A percentile compares a stretch with the other conserved stretches of the same genome.
These are phyloP conservation scores for Cornus suecica DNA, from an alignment of 148 eudicot species.

Conservation along the genomic window DNA sequence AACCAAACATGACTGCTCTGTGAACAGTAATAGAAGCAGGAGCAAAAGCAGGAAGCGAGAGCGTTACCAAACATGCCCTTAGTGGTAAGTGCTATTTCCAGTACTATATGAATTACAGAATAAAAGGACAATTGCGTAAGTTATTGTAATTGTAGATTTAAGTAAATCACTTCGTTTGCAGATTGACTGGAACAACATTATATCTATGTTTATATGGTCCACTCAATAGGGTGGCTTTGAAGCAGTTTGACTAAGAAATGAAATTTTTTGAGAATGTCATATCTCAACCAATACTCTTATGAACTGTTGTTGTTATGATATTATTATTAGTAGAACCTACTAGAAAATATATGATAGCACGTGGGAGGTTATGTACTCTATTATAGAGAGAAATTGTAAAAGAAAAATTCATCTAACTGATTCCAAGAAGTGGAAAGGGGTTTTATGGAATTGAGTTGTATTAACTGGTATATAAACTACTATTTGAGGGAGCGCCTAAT, in stretches of 20 bases:
- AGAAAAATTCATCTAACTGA: no score
- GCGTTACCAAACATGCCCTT: slow-evolving; percentile 64
- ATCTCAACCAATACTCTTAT: not conserved
- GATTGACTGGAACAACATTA: not conserved
- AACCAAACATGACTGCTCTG: no score
- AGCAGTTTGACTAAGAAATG: not conserved
- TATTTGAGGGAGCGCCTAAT: no score
- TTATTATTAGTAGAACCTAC: no score
- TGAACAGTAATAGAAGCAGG: no score
- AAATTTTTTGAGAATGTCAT: not conserved
- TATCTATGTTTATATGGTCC: not conserved
- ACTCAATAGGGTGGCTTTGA: not conserved
- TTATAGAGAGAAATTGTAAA: no score
- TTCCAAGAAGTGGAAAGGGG: no score
- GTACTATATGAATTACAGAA: not conserved
- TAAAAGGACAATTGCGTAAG: not conserved
- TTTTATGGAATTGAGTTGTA: no score
- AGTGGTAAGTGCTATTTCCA: slow-evolving; percentile 55
- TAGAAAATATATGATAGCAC: no score
- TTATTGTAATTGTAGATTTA: not conserved
- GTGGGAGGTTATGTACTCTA: no score
- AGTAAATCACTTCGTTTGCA: not conserved
- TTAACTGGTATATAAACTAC: no score
- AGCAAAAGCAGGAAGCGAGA: no score
- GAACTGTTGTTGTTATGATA: not conserved